Conservation (phyloP, 2,329 filamentous ascomycete species). For the Dactylellina leptospora region DNA sequence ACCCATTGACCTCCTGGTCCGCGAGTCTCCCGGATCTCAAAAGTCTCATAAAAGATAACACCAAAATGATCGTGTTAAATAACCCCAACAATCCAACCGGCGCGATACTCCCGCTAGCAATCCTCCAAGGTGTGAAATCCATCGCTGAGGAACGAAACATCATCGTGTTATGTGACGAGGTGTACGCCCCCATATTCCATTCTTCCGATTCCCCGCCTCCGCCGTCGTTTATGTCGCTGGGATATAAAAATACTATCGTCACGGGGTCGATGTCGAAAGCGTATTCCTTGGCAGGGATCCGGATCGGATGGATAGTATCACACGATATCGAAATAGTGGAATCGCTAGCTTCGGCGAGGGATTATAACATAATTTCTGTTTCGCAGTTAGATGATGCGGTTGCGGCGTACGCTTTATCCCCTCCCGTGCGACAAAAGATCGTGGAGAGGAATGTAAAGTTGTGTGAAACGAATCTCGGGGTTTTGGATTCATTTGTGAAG, state of each 20-base stretch:
- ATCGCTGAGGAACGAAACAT: constrained; percentile 72
- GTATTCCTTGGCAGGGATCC: constrained; percentile 81
- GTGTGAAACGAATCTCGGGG: constrained; percentile 72
- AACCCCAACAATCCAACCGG: constrained; percentile 88
- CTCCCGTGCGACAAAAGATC: constrained; percentile 70
- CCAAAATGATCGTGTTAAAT: constrained; percentile 75
- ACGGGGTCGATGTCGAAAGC: constrained; percentile 87
- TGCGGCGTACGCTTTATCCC: constrained; percentile 76
- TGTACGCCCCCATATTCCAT: constrained; percentile 85
- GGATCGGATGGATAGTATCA: constrained; percentile 83
- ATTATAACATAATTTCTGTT: constrained; percentile 88
- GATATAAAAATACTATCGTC: constrained; percentile 74
- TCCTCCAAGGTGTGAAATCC: constrained; percentile 69
- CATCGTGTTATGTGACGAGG: constrained; percentile 78
- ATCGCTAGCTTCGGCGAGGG: constrained; percentile 71
- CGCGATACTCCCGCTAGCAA: constrained; percentile 70
- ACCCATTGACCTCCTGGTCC: constrained; percentile 71
- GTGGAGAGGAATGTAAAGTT: constrained; percentile 72
- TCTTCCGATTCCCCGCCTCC: constrained; percentile 60
- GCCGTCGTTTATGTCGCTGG: constrained; percentile 59
- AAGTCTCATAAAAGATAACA: constrained; percentile 71
- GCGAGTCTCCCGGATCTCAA: constrained; percentile 74
- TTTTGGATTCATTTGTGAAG: constrained; percentile 74
- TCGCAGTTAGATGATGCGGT: constrained; percentile 83
- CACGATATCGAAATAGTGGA: constrained; percentile 71